Evolutionary conservation across 768 basidiomycete species (phyloP).

Genomic region (Amanita rubescens): DNA sequence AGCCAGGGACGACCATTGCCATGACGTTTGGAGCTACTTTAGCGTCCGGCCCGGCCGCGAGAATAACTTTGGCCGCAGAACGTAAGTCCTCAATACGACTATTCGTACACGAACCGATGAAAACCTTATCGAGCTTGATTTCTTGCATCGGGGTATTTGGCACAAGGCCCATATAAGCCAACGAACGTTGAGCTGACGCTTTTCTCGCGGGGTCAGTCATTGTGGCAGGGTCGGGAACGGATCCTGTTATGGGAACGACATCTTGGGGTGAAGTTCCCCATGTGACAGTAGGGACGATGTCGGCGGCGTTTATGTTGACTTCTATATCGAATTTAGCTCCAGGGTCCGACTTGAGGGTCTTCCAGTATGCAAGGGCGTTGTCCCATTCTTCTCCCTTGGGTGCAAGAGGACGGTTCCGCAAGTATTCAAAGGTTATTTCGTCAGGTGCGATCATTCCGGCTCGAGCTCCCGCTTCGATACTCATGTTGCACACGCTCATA

Average conservation of each 20-base stretch:
- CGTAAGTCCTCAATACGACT: constrained; percentile 90
- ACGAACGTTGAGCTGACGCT: constrained; percentile 63
- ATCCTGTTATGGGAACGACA: constrained; percentile 73
- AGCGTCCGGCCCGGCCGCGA: constrained; percentile 65
- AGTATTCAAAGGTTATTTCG: constrained; percentile 79
- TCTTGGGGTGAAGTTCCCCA: constrained; percentile 95
- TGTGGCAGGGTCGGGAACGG: constrained; percentile 66
- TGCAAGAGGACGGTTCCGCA: constrained; percentile 71
- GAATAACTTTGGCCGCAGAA: constrained; percentile 71
- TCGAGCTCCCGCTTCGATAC: constrained; percentile 88
- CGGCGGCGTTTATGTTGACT: constrained; percentile 70
- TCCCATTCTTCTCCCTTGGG: constrained; percentile 87
- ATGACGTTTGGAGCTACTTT: constrained; percentile 68
- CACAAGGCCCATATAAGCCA: constrained; percentile 82
- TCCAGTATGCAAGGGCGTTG: constrained; percentile 79
- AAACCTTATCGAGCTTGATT: constrained; percentile 79
- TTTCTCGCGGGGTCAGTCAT: constrained; percentile 61
- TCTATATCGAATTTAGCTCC: constrained; percentile 82
- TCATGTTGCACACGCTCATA: constrained; percentile 93
- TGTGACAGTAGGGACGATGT: constrained; percentile 85
- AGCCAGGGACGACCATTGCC: constrained; percentile 91
- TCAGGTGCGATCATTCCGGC: constrained; percentile 93
- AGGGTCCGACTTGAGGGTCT: constrained; percentile 68
- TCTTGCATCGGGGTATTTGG: constrained; percentile 76
- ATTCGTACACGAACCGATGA: constrained; percentile 94